These are phyloP conservation scores for Rubus idaeus DNA, from an alignment of 306 rosid genomes.

Conservation along the genomic window DNA sequence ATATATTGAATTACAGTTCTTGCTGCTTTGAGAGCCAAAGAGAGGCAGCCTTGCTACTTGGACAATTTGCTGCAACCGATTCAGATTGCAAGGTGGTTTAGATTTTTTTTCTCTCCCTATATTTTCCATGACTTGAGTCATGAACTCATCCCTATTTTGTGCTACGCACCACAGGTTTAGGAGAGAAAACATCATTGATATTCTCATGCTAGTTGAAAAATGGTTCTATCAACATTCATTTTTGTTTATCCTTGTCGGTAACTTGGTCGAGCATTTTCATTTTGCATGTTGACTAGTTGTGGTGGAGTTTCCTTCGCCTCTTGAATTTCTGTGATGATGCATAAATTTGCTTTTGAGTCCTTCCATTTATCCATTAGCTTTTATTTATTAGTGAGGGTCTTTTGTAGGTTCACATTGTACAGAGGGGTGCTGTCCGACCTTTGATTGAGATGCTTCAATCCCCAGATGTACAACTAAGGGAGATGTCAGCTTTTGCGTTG, in stretches of 20 bases:
- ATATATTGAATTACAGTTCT: constrained; percentile 53
- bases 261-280: not conserved
- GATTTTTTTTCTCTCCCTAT: constrained; percentile 13
- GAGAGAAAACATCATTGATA: not conserved
- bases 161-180: constrained; percentile 3
- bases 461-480: constrained; percentile 86
- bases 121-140: constrained; percentile 7
- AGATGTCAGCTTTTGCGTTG: constrained; percentile 98
- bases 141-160: not conserved
- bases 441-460: constrained; percentile 98
- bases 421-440: constrained; percentile 97
- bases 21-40: constrained; percentile 98
- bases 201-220: not conserved
- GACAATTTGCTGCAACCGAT: constrained; percentile 99
- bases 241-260: not conserved
- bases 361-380: constrained; percentile 5
- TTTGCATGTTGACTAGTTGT: constrained; percentile 12
- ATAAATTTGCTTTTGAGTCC: constrained; percentile 1
- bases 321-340: constrained; percentile 18
- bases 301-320: constrained; percentile 2
- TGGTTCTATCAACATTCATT: not conserved
- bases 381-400: not conserved
- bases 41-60: constrained; percentile 97
- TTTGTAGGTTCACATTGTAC: constrained; percentile 90
- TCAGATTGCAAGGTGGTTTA: constrained; percentile 87